These are phyloP conservation scores for Protomyces lactucae-debilis DNA, from an alignment of 1,139 yeast species.

Conservation along the genomic window DNA sequence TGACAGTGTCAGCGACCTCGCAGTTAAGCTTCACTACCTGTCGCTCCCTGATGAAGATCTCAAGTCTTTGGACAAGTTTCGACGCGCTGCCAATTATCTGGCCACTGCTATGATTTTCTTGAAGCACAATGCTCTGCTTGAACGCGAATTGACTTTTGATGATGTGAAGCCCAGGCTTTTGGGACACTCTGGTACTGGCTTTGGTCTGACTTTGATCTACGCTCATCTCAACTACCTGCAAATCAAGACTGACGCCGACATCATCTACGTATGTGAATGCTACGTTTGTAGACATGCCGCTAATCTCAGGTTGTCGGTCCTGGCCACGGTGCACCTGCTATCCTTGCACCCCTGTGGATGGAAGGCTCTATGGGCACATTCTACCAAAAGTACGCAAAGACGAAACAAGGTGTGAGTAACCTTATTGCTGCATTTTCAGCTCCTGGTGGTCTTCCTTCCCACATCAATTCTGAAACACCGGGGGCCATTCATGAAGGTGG, in stretches of 20 bases:
- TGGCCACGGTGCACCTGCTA: slow-evolving; percentile 35
- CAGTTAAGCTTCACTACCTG: slow-evolving; percentile 26
- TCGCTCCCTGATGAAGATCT: slow-evolving; percentile 31
- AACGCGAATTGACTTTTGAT: slow-evolving; percentile 28
- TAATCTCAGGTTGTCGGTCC: slow-evolving; percentile 30
- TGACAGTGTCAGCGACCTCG: slow-evolving; percentile 30
- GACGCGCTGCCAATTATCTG: slow-evolving; percentile 32
- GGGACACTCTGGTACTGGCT: slow-evolving; percentile 32
- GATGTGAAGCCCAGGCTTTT: slow-evolving; percentile 33
- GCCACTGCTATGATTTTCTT: slow-evolving; percentile 34
- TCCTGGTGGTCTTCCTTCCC: slow-evolving; percentile 34
- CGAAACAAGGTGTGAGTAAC: slow-evolving; percentile 29
- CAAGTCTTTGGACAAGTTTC: slow-evolving; percentile 30
- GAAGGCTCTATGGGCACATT: slow-evolving; percentile 32
- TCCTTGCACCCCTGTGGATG: slow-evolving; percentile 33
- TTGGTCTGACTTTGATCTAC: slow-evolving; percentile 32
- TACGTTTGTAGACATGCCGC: too few relatives aligned
- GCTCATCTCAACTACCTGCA: slow-evolving; percentile 32
- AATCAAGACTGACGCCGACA: slow-evolving; percentile 30
- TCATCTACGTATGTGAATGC: slow-evolving; percentile 26
- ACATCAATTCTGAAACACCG: slow-evolving; percentile 33
- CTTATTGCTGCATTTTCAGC: slow-evolving; percentile 32
- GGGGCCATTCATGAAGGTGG: slow-evolving; percentile 35
- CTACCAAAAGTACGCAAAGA: slow-evolving; percentile 30
- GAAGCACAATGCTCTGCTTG: slow-evolving; percentile 29